phyloP scores from a whole-genome alignment of 345 rosid species.

The Euphorbia pulcherrima region DNA sequence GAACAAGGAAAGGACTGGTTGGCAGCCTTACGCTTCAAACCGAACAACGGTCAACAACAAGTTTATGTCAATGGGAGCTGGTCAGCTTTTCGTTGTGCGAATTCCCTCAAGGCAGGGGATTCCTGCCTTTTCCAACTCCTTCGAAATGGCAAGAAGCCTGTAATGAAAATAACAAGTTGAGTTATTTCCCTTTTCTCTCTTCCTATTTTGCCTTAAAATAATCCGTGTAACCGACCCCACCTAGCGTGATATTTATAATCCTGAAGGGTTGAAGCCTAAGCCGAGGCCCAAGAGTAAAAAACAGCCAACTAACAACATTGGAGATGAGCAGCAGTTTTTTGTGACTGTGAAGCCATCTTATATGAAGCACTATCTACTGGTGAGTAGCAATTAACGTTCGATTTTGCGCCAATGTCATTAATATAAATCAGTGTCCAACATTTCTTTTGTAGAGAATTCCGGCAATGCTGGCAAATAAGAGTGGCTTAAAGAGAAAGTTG shows the following conservation, averaged over 20 bases:
- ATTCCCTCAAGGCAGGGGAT: constrained; percentile 13
- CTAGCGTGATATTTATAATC: no score
- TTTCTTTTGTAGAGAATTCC: neutral
- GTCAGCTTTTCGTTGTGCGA: constrained; percentile 7
- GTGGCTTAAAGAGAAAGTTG: neutral
- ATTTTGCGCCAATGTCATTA: neutral
- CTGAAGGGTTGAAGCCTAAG: neutral
- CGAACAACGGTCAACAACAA: neutral
- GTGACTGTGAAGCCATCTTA: neutral
- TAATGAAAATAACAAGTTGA: neutral
- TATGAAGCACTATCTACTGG: neutral
- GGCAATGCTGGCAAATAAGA: neutral
- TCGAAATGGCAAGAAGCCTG: neutral
- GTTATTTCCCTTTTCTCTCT: neutral
- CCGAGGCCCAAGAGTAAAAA: neutral
- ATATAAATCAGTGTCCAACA: neutral
- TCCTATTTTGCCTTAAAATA: no score
- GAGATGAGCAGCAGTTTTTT: neutral
- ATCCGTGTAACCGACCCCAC: no score
- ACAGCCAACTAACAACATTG: no score
- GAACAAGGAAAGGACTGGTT: constrained; percentile 15
- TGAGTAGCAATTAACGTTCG: neutral
- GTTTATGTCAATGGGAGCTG: neutral
- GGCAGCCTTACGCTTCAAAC: neutral
- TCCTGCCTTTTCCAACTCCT: neutral